Evolutionary conservation across 805 yeast genomes (phyloP), one percentile per base, ranked within the genome.

Genomic region (Naumovozyma castellii): DNA sequence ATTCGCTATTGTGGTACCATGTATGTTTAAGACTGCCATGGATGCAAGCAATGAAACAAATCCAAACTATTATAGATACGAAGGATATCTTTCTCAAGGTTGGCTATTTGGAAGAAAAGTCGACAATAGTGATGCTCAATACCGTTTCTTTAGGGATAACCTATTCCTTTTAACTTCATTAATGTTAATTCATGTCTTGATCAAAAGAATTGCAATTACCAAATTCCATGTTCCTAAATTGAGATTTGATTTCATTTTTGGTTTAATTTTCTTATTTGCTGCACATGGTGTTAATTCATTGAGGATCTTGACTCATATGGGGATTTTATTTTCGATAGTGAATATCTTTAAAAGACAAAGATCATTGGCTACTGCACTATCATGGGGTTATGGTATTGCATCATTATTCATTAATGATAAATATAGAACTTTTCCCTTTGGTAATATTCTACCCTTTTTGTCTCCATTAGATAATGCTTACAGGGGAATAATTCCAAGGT

Each of bases 51-150:
- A 77, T 51, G 80, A 78, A 47, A 65, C 76, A 2, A 85, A 84
- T 51, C 79, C 82, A 9, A 86, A 86, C 54, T 90, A 80, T 55
- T 69, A 72, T 15, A 66, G 66, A 37, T 86, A 73, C 54, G 72
- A 72, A 47, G 71, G 75, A 37, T 64, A 80, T 30, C 66, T 90
- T 38, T 69, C 80, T 20, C 68, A 76, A 4, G 97, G 98, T 3
- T 90, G 97, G 97, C 64, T 87, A 50, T 75, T 81, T 56, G 96
- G 95, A 6, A 65, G 95, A 18, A 82, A 80, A 60, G 94, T 86
- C 32, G 98, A 92, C 59, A 88, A 90, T 57, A 82, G 95, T 4
- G 99, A 92, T 57, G 68, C 71, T 25, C 99, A 92, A 60, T 92
- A 90, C 55, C 63, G 84, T 18, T 85, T 87, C 53, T 86, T 92